Evolutionary conservation across 805 yeast genomes (phyloP).

Genomic region (Candida namnaoensis): DNA sequence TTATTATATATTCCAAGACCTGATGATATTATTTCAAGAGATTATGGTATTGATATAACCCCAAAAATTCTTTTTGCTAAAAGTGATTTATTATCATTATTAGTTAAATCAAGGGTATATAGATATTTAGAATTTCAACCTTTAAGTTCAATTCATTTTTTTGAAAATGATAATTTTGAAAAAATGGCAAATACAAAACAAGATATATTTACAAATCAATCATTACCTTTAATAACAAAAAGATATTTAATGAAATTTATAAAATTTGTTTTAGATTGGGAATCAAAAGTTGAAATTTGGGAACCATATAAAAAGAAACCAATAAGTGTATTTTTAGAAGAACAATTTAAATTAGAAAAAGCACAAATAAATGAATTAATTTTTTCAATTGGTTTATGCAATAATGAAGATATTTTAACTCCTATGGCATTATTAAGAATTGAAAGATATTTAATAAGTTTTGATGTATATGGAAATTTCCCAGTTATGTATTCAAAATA

Average conservation of each 20-base stretch:
- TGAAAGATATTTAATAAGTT: slow-evolving; percentile 72
- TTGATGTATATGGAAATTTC: slow-evolving; percentile 90
- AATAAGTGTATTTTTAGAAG: slow-evolving; percentile 48
- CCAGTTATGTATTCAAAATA: slow-evolving; percentile 88
- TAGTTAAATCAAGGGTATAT: slow-evolving; percentile 80
- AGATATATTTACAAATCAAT: slow-evolving; percentile 87
- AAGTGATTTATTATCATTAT: slow-evolving; percentile 73
- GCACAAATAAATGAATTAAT: slow-evolving; percentile 80
- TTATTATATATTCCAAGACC: slow-evolving; percentile 70
- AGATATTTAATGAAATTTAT: slow-evolving; percentile 85
- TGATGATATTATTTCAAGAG: slow-evolving; percentile 39
- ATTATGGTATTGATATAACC: slow-evolving; percentile 80
- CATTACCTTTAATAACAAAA: slow-evolving; percentile 65
- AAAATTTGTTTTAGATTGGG: slow-evolving; percentile 76
- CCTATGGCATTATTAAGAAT: slow-evolving; percentile 74
- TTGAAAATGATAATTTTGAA: slow-evolving; percentile 84
- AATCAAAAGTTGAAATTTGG: slow-evolving; percentile 48
- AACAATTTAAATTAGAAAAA: slow-evolving; percentile 59
- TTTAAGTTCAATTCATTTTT: slow-evolving; percentile 84
- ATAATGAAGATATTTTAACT: slow-evolving; percentile 50
- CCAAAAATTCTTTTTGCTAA: slow-evolving; percentile 87
- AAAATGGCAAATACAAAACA: slow-evolving; percentile 82
- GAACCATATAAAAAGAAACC: slow-evolving; percentile 45
- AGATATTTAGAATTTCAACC: slow-evolving; percentile 91
- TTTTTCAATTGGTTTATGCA: slow-evolving; percentile 77